phyloP scores from a whole-genome alignment of 2,329 filamentous ascomycete species.

The Diplodia seriata region DNA sequence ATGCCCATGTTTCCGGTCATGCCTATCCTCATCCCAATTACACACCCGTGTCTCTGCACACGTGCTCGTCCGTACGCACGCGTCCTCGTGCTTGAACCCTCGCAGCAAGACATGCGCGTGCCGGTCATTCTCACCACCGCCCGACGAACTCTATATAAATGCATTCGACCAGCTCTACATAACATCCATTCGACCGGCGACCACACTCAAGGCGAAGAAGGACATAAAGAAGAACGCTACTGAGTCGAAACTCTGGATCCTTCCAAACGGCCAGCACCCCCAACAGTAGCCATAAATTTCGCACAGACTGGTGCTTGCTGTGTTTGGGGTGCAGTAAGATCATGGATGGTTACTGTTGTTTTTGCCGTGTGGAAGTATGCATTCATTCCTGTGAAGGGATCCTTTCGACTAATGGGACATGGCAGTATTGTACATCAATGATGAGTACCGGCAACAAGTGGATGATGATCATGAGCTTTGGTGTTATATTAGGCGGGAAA shows the following conservation, averaged over 20 bases:
- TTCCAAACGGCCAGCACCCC: too few species aligned
- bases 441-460: background rate
- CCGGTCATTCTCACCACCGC: background rate
- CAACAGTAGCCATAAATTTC: too few species aligned
- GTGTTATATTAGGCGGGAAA: background rate
- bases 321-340: too few species aligned
- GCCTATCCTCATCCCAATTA: background rate
- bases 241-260: too few species aligned
- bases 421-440: background rate
- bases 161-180: background rate
- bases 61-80: background rate
- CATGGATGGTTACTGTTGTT: too few species aligned
- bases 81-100: background rate
- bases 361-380: too few species aligned
- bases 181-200: background rate
- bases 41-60: background rate
- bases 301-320: too few species aligned
- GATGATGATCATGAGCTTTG: background rate
- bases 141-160: background rate
- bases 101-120: background rate
- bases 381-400: background rate
- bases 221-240: too few species aligned
- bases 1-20: background rate
- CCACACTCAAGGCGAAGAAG: too few species aligned
- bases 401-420: background rate